A percentile compares a stretch with the other conserved stretches of the same genome.
Evolutionary conservation across 441 rosid genomes (phyloP).

Genomic region (Breynia disticha): DNA sequence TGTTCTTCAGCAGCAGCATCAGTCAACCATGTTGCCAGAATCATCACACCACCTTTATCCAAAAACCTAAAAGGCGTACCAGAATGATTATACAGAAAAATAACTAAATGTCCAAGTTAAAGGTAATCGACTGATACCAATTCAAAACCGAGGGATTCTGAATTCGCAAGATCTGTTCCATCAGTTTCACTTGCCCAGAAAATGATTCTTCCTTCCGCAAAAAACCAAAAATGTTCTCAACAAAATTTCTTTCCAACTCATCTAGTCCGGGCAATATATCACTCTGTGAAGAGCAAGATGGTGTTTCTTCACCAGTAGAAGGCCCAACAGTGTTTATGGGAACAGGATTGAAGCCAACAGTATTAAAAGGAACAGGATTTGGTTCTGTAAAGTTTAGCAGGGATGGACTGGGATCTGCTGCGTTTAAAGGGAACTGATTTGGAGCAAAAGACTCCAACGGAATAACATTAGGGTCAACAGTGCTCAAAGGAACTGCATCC

Average conservation of each 20-base stretch:
- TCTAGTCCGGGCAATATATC: constrained; percentile 48
- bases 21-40: constrained; percentile 89
- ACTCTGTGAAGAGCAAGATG: constrained; percentile 44
- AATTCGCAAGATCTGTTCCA: constrained; percentile 91
- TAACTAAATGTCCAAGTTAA: neutral
- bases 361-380: constrained; percentile 14
- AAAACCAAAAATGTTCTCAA: constrained; percentile 54
- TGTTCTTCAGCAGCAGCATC: constrained; percentile 88
- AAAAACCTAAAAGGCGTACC: constrained; percentile 51
- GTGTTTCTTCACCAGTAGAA: constrained; percentile 38
- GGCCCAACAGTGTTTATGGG: constrained; percentile 43
- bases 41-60: constrained; percentile 84
- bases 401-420: constrained; percentile 21
- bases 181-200: constrained; percentile 80
- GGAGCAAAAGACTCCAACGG: neutral
- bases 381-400: constrained; percentile 38
- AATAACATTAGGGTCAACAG: constrained; percentile 28
- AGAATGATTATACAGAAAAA: constrained; percentile 1
- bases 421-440: constrained; percentile 31
- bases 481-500: constrained; percentile 46
- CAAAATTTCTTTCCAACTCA: constrained; percentile 59
- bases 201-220: constrained; percentile 83
- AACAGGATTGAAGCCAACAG: constrained; percentile 21
- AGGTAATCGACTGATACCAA: constrained; percentile 42
- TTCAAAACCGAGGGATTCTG: constrained; percentile 60